Base-by-base conservation (phyloP, 1,284 basidiomycete species). In the Lentinus polychrous region DNA sequence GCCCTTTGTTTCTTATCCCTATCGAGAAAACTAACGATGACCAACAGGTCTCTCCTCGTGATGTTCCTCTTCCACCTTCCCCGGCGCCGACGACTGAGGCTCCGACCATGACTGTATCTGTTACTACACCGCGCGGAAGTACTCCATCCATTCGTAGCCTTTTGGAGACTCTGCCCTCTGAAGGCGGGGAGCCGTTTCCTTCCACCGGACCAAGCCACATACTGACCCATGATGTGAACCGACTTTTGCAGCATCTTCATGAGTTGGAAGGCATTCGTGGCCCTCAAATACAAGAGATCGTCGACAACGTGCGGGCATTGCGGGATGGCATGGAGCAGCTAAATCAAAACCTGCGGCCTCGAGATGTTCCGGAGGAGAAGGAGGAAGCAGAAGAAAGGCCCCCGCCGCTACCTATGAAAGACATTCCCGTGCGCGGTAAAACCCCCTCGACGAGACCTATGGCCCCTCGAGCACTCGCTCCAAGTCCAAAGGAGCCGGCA, bases 141-240 rank as follows among this genome's bases (percentile, higher is more conserved):
- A 66, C 61, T 0, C 80, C 78, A 1, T 85, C 86, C 0, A 75
- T 79, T 18, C 72, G 70, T 46, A 75, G 76, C 1, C 70, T 65
- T 41, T 56, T 83, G n/a, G 67, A 73, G 40, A 85, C 83, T 0
- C 62, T 76, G 17, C 65, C 69, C 8, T 73, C 71, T 3, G 62
- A 66, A 17, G 59, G 56, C 10, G 55, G 33, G 12, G 52, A 41
- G 33, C 51, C 22, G 55, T 61, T 33, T 51, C 48, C 33, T 42
- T 54, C 41, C 52, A 57, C 20, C 51, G 70, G 49, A 55, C 59
- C 60, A 53, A 69, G 63, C 57, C 73, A 63, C 61, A 76, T 72
- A 49, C 61, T 84, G 43, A 76, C 74, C 3, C 71, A 76, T n/a
- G 86, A 89, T 55, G 72, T 91, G 20, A 79, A 83, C 54, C 70